These are phyloP conservation scores for Yarrowia keelungensis DNA, from an alignment of 805 yeast species.

Conservation along the genomic window DNA sequence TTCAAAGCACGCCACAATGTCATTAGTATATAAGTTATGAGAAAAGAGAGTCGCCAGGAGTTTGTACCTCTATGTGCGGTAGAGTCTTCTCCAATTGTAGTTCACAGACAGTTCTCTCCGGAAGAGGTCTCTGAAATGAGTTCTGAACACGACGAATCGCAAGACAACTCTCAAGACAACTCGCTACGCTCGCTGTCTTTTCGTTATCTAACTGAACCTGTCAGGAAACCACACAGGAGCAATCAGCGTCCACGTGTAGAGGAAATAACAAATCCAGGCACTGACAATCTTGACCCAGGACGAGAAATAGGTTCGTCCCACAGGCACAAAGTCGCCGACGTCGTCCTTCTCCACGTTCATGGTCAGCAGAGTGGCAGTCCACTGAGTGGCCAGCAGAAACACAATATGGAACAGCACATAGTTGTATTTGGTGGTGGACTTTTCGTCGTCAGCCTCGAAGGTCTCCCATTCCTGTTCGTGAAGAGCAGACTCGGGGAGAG, in stretches of 20 bases:
- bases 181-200: too few species aligned
- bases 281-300: constrained; percentile 93
- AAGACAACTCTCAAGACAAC: too few species aligned
- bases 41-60: not conserved
- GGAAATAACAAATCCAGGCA: constrained; percentile 87
- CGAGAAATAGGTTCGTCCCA: constrained; percentile 94
- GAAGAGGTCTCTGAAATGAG: too few species aligned
- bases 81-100: too few species aligned
- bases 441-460: constrained; percentile 64
- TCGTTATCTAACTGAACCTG: constrained; percentile 58
- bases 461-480: constrained; percentile 70
- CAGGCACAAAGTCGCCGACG: constrained; percentile 90
- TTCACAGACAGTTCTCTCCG: too few species aligned
- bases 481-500: constrained; percentile 90
- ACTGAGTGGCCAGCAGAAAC: constrained; percentile 94
- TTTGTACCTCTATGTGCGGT: too few species aligned
- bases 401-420: constrained; percentile 88
- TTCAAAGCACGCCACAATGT: not conserved
- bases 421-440: constrained; percentile 73
- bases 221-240: constrained; percentile 95
- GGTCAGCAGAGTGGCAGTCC: constrained; percentile 91
- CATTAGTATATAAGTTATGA: constrained; percentile 17
- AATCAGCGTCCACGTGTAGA: constrained; percentile 88
- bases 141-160: too few species aligned
- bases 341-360: constrained; percentile 87